Evolutionary conservation across 225 moss, liverwort and hornwort genomes (phyloP), one percentile per base, ranked within the genome.

Genomic region (Bryum argenteum): DNA sequence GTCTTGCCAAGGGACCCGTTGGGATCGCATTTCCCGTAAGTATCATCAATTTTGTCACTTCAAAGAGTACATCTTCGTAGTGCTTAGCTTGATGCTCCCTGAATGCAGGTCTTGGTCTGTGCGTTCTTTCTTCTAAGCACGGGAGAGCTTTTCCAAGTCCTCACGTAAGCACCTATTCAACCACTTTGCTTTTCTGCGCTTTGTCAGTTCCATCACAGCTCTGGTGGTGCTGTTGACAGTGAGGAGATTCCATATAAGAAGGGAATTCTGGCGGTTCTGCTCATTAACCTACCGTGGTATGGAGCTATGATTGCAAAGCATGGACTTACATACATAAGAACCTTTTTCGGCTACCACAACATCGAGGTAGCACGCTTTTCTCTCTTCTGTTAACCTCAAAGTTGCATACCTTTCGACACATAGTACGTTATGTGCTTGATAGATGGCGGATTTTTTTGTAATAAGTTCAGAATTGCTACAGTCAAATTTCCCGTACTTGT

Each of bases 1-100:
- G 80, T 71, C 87, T 91, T 63, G 72, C 85, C 3, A 85, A 82
- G 73, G 91, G 89, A 74, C 91, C 89, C 18, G 21, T 85, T 73
- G 89, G 84, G 22, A 75, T 89, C 58, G 61, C 79, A 44, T 82
- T 91, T 72, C 87, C 91, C 33, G 83, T 89, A 76, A 87, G 89
- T 79, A 48, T 54, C 28, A 11, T 26, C 43, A 51, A 50, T 18
- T 61, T 63, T 67, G 45, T 10, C 38, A 51, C 39, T 28, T 13
- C 28, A 9, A 12, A 58, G 43, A 54, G 20, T 61, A 58, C 53
- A 16, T 38, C 19, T 61, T 23, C 23, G 18, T 23, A 23, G 19
- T 68, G 23, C n/a, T n/a, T 64, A 47, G 62, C 52, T 54, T 77
- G 69, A 81, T 69, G 63, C n/a, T 68, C 67, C 51, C 74, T 55